These are phyloP conservation scores for Vitis rupestris DNA, from an alignment of 164 flowering plant species.

Conservation along the genomic window DNA sequence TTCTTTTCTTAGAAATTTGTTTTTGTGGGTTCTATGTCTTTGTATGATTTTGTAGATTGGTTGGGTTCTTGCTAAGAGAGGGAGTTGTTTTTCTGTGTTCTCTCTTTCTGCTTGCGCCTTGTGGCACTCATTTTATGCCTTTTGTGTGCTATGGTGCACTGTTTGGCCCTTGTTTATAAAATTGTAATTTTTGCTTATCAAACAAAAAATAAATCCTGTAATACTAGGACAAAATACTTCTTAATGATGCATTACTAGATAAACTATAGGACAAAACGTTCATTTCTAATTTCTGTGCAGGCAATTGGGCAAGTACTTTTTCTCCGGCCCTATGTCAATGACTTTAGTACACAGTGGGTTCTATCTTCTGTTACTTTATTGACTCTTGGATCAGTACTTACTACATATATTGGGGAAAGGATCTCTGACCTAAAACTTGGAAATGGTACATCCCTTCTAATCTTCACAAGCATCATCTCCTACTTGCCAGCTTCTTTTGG, in stretches of 20 bases:
- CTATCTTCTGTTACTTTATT: constrained; percentile 74
- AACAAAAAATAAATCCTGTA: no score
- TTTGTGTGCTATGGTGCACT: no score
- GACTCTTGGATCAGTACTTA: constrained; percentile 90
- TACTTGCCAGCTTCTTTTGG: constrained; percentile 99
- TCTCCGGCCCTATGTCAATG: constrained; percentile 94
- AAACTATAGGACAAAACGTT: background rate
- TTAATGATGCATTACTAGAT: background rate
- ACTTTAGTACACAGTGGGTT: constrained; percentile 89
- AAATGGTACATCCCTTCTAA: constrained; percentile 95
- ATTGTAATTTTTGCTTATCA: no score
- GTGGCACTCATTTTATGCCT: no score
- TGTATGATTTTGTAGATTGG: no score
- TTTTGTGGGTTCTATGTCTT: no score
- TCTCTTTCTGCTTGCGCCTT: no score
- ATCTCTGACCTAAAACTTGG: constrained; percentile 97
- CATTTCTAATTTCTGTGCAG: constrained; percentile 31
- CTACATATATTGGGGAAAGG: constrained; percentile 90
- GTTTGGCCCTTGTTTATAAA: no score
- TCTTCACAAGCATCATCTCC: constrained; percentile 95
- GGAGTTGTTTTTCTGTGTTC: no score
- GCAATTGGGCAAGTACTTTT: constrained; percentile 95
- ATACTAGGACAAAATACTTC: background rate
- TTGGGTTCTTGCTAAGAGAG: no score
- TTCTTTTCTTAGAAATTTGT: no score